These are phyloP conservation scores for Gonapodya sp. DNA, from an alignment of 192 early-diverging fungal species.

Conservation along the genomic window DNA sequence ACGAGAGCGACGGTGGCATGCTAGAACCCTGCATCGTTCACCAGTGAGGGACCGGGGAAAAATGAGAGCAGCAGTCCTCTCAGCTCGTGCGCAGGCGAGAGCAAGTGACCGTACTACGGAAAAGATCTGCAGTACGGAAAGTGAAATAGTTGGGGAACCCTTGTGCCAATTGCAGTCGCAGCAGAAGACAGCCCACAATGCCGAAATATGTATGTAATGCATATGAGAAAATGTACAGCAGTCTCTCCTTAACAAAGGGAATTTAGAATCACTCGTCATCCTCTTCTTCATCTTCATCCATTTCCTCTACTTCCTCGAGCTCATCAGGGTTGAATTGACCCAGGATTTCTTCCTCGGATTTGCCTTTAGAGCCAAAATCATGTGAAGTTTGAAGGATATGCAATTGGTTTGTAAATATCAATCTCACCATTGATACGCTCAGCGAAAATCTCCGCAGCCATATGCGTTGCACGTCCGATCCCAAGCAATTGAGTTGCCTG, in stretches of 20 bases:
- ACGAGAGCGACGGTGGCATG: not conserved
- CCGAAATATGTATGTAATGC: not conserved
- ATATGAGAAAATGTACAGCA: not conserved
- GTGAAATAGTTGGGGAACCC: not conserved
- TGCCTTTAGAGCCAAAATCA: not conserved
- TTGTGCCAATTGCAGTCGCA: not conserved
- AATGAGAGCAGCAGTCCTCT: not conserved
- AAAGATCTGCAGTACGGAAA: not conserved
- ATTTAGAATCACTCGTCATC: no score
- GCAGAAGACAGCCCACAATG: not conserved
- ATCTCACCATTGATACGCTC: not conserved
- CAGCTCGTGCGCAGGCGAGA: no score
- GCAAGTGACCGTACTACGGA: no score
- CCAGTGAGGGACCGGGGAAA: not conserved
- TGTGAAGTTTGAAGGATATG: not conserved
- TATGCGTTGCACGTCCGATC: not conserved
- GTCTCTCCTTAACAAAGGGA: no score
- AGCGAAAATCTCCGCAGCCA: not conserved
- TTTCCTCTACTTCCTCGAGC: not conserved
- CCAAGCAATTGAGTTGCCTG: not conserved
- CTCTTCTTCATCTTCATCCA: not conserved
- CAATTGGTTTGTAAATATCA: not conserved
- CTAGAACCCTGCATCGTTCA: not conserved
- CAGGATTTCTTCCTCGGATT: not conserved
- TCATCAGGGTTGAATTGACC: not conserved